phyloP scores from a whole-genome alignment of 352 stramenopile genomes.

The Pythium coloratum region DNA sequence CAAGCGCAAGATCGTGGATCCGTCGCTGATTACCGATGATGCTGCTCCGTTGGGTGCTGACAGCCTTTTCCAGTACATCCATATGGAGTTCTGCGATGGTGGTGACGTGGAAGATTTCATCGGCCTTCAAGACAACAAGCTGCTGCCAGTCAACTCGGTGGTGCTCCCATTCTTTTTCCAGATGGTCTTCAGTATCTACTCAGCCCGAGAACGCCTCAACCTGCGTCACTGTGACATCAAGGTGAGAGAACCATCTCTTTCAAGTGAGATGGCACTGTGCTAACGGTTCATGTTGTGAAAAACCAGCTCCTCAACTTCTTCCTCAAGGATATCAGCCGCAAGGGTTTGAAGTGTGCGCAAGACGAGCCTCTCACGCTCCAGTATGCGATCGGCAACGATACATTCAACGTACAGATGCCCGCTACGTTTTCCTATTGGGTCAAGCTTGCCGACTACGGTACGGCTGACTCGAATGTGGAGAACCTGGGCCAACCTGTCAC shows the following conservation, averaged over 20 bases:
- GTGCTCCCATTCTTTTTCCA: constrained; percentile 94
- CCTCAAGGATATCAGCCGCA: constrained; percentile 75
- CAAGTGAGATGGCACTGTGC: neutral
- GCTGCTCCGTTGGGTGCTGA: constrained; percentile 11
- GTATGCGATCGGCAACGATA: constrained; percentile 58
- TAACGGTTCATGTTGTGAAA: constrained; percentile 6
- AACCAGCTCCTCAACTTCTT: constrained; percentile 97
- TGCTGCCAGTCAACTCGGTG: constrained; percentile 52
- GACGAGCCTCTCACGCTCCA: constrained; percentile 45
- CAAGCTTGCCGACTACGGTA: constrained; percentile 99
- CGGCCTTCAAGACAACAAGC: constrained; percentile 70
- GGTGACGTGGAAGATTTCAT: constrained; percentile 97
- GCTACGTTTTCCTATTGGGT: constrained; percentile 82
- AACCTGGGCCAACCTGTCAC: constrained; percentile 90
- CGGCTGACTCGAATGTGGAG: constrained; percentile 88
- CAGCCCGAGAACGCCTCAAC: constrained; percentile 84
- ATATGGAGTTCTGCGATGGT: constrained; percentile 97
- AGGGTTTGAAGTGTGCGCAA: constrained; percentile 32
- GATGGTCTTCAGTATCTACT: constrained; percentile 96
- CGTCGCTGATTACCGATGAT: constrained; percentile 11
- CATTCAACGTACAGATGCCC: constrained; percentile 63
- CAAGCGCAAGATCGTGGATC: constrained; percentile 21
- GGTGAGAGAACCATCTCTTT: constrained; percentile 23
- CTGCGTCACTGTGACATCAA: constrained; percentile 99
- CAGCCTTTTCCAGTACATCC: constrained; percentile 93